Base-by-base conservation (phyloP, 1,284 basidiomycete genomes). In the Naganishia sp. region DNA sequence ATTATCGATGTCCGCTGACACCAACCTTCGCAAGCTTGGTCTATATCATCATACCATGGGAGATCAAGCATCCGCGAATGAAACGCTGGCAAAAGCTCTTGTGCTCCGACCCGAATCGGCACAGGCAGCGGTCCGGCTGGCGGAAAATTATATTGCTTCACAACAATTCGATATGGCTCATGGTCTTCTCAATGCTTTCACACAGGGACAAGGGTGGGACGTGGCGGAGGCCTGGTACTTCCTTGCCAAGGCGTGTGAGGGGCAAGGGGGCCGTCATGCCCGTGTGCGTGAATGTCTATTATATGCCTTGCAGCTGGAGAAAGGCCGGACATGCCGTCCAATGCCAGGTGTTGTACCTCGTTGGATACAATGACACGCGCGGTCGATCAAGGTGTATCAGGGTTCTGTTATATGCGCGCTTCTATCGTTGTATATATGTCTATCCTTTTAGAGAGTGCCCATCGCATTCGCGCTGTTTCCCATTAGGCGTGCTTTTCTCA, bases 171-270 rank as follows among this genome's bases (percentile, higher is more conserved):
- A 86, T 74, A 80, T 92, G 52, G 88, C 88, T 0, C 88, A 87
- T 9, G 87, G 87, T 2, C 80, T 92, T 31, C 73, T 84, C 50
- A 79, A 80, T 62, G 74, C 78, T 39, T 69, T 82, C 3, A 83
- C 82, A 0, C 79, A 81, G 65, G 76, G 76, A 39, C 65, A 70
- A 7, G 94, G 88, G 5, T 96, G 92, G 92, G 89, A 95, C 76
- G 84, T 89, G 2, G 86, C 92, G 0, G 93, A 96, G 77, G 93
- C 90, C 31, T 97, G 94, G 94, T 94, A 88, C 76, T 88, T 88
- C 75, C 83, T 96, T 7, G 89, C 87, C 6, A 88, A 87, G 74
- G 89, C 90, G 21, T 90, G 89, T 73, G 86, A 87, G 45, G 73
- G 86, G 70, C 90, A 90, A 72, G 88, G 86, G 0, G 83, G 88